Percentiles rank a stretch among this genome's conserved stretches.
Conservation (phyloP, 495 filamentous ascomycete genomes). For the Annulohypoxylon nitens region DNA sequence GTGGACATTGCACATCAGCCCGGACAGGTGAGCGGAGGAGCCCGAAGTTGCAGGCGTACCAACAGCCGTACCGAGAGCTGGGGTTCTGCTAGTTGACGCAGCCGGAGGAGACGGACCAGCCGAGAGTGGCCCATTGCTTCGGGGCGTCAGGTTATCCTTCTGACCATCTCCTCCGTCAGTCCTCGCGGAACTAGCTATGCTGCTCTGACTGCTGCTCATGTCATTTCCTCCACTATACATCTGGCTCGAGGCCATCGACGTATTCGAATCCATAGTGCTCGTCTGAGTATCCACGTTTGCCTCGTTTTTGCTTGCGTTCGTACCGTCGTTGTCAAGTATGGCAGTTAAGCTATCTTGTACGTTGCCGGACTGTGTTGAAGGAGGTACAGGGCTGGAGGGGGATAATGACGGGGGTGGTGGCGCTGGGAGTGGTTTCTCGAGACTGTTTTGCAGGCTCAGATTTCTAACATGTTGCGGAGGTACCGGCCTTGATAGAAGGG, state of each 20-base stretch:
- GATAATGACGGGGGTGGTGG: constrained; percentile 59
- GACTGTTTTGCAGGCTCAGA: constrained; percentile 63
- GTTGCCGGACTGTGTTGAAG: constrained; percentile 29
- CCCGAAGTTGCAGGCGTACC: constrained; percentile 58
- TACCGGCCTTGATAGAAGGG: constrained; percentile 43
- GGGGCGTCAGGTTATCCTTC: constrained; percentile 62
- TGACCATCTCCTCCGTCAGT: constrained; percentile 61
- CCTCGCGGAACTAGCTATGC: constrained; percentile 57
- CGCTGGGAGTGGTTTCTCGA: constrained; percentile 66
- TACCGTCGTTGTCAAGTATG: constrained; percentile 49
- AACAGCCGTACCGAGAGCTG: constrained; percentile 65
- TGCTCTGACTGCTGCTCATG: constrained; percentile 71
- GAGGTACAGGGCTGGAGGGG: constrained; percentile 53
- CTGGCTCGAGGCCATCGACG: constrained; percentile 61
- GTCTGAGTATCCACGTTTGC: constrained; percentile 58
- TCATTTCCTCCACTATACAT: constrained; percentile 54
- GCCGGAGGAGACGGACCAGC: constrained; percentile 62
- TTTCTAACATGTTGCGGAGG: constrained; percentile 61
- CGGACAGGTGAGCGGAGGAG: constrained; percentile 75
- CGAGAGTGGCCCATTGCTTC: constrained; percentile 64
- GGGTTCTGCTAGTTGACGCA: constrained; percentile 51
- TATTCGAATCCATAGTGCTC: constrained; percentile 72
- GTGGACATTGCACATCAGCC: constrained; percentile 93
- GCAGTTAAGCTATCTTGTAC: constrained; percentile 25
- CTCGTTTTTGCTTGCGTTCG: constrained; percentile 38